Conservation (phyloP, 2,329 filamentous ascomycete species). For the Paraphoma sp. region DNA sequence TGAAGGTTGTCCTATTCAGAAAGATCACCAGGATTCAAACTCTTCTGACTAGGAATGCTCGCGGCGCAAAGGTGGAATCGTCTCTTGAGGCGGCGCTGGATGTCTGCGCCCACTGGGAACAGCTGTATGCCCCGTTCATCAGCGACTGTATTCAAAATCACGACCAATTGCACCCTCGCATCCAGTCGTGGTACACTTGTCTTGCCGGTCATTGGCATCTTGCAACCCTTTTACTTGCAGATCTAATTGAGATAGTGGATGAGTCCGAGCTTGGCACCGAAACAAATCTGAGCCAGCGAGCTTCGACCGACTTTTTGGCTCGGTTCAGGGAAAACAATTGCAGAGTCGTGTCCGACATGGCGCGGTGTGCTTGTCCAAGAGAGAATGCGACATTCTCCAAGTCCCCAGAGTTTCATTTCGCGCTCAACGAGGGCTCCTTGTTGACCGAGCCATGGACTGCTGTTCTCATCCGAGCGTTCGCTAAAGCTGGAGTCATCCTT, state of each 20-base stretch:
- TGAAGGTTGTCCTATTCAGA: constrained; percentile 66
- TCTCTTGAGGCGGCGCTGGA: constrained; percentile 56
- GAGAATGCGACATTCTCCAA: constrained; percentile 36
- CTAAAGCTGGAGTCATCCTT: constrained; percentile 53
- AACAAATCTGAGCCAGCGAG: constrained; percentile 31
- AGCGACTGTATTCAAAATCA: constrained; percentile 59
- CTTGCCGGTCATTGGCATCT: constrained; percentile 66
- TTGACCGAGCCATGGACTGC: constrained; percentile 67
- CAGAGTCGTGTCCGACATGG: constrained; percentile 57
- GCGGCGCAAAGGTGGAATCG: constrained; percentile 54
- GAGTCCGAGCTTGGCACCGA: constrained; percentile 36
- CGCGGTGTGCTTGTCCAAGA: constrained; percentile 52
- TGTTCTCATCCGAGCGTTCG: constrained; percentile 61
- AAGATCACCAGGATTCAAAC: constrained; percentile 64
- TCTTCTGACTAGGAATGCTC: constrained; percentile 52
- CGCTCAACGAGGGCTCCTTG: constrained; percentile 62
- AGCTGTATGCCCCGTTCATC: constrained; percentile 60
- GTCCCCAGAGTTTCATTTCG: constrained; percentile 58
- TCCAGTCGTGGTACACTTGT: constrained; percentile 67
- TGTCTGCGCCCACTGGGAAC: constrained; percentile 64
- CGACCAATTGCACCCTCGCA: constrained; percentile 57
- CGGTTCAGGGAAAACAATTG: constrained; percentile 55
- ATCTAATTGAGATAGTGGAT: constrained; percentile 61
- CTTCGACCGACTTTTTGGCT: constrained; percentile 43
- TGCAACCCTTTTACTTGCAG: constrained; percentile 61